These are phyloP conservation scores for Camellia japonica DNA, from an alignment of 148 eudicot genomes.

Conservation along the genomic window DNA sequence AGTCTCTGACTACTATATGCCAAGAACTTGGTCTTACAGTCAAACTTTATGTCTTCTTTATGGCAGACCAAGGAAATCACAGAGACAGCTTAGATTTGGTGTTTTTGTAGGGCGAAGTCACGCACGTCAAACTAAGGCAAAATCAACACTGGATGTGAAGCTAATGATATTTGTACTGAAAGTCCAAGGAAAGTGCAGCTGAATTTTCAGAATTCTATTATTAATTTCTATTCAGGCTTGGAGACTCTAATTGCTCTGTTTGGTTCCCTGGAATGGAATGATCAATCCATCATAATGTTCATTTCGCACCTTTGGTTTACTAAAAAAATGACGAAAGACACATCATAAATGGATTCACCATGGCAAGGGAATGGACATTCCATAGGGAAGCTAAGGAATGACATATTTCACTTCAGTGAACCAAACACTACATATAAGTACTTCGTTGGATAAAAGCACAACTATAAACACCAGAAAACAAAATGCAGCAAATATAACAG, in stretches of 20 bases:
- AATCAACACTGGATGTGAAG: not conserved
- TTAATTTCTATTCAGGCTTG: not conserved
- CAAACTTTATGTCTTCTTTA: not conserved
- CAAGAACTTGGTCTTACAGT: slow-evolving; percentile 8
- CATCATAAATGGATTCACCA: no score
- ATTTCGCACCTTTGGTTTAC: no score
- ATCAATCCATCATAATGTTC: no score
- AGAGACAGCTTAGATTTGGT: not conserved
- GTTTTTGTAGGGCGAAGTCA: not conserved
- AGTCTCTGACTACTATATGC: not conserved
- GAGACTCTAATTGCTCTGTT: no score
- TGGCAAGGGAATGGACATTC: no score
- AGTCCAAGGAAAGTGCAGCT: not conserved
- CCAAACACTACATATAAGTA: no score
- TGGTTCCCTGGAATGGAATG: no score
- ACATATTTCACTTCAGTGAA: no score
- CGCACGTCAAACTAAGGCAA: not conserved
- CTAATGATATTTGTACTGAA: not conserved
- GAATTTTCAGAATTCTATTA: not conserved
- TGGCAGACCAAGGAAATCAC: not conserved
- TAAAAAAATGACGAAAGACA: no score
- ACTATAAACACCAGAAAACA: not conserved
- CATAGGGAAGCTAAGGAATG: no score
- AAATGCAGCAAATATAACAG: not conserved
- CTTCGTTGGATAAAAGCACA: not conserved